Evolutionary conservation across 2,329 filamentous ascomycete species (phyloP), one percentile per base, ranked within the genome.

Genomic region (Nakataea oryzae): DNA sequence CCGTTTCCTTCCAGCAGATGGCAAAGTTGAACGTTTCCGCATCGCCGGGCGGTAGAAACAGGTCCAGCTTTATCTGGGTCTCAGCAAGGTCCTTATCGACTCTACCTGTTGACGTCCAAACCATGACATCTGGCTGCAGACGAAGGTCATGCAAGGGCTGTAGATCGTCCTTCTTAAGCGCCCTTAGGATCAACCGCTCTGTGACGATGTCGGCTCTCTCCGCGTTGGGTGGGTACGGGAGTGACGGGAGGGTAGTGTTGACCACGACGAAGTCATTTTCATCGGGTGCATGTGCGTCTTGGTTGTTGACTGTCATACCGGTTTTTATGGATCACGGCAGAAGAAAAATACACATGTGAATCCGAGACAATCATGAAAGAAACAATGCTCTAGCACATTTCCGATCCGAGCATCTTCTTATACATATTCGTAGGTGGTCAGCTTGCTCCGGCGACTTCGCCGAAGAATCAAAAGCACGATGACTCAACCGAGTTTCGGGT

Each of bases 51-150:
- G 81, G 74, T n/a, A 84, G 69, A 34, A 75, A 77, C 13, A 65
- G 66, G 5, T 70, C 69, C 58, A 84, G 68, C 59, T 69, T 76
- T 28, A 63, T 66, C 63, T 71, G 72, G 12, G 82, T 81, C 62
- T 77, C 75, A 1, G 74, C 76, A 2, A 77, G 59, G 66, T 79
- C 73, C 61, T 67, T 64, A 71, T 86, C 80, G 11, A 74, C 66
- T 11, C 66, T 62, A 63, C 77, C 79, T 65, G 69, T 65, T 3
- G 64, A 61, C 61, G 85, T 86, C 77, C 80, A 86, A 62, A 71
- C 71, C 87, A 90, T 89, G 58, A 86, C 82, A 66, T 86, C 83
- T 5, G 79, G 77, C 69, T 86, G 77, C 17, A 75, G 76, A 28
- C 86, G 82, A 61, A 90, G 74, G 27, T 72, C 72, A 65, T 83